These are phyloP conservation scores for Pleurotus salmoneostramineus DNA, from an alignment of 768 basidiomycete genomes.

Conservation along the genomic window DNA sequence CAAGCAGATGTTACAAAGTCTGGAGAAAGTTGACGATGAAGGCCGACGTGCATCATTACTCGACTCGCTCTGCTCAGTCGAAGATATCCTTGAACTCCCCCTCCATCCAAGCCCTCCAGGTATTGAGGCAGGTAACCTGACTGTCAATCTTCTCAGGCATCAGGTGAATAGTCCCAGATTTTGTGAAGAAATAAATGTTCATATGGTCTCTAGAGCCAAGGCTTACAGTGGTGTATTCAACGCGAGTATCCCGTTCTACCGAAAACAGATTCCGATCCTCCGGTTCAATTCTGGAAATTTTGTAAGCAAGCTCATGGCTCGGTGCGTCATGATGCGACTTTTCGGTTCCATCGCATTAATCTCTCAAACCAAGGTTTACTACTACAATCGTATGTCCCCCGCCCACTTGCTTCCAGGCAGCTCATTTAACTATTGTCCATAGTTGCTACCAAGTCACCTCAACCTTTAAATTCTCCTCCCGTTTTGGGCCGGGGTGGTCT, in stretches of 20 bases:
- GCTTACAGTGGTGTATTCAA: conserved; percentile 80
- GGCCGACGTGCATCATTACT: conserved; percentile 65
- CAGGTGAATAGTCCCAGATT: conserved; percentile 44
- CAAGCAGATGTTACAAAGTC: conserved; percentile 51
- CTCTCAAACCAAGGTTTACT: conserved; percentile 44
- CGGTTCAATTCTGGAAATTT: conserved; percentile 89
- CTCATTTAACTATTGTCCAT: not conserved
- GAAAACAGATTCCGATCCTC: conserved; percentile 56
- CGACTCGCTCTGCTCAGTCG: conserved; percentile 61
- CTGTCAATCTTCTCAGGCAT: conserved; percentile 75
- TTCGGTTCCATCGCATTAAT: not conserved
- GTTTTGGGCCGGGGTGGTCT: conserved; percentile 79
- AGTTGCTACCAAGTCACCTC: conserved; percentile 84
- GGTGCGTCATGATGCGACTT: conserved; percentile 26
- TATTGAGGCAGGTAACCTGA: conserved; percentile 57
- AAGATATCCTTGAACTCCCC: conserved; percentile 73
- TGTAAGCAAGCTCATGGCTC: conserved; percentile 45
- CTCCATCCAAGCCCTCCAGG: conserved; percentile 71
- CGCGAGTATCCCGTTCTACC: conserved; percentile 79
- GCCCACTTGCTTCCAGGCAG: conserved; percentile 1
- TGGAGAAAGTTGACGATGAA: conserved; percentile 81
- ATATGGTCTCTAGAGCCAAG: conserved; percentile 57
- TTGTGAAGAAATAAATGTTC: not conserved
- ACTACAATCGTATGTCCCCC: conserved; percentile 56
- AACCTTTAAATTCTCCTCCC: conserved; percentile 45